Evolutionary conservation across 768 basidiomycete genomes (phyloP), one percentile per base, ranked within the genome.

Genomic region (Nidularia pulvinata): DNA sequence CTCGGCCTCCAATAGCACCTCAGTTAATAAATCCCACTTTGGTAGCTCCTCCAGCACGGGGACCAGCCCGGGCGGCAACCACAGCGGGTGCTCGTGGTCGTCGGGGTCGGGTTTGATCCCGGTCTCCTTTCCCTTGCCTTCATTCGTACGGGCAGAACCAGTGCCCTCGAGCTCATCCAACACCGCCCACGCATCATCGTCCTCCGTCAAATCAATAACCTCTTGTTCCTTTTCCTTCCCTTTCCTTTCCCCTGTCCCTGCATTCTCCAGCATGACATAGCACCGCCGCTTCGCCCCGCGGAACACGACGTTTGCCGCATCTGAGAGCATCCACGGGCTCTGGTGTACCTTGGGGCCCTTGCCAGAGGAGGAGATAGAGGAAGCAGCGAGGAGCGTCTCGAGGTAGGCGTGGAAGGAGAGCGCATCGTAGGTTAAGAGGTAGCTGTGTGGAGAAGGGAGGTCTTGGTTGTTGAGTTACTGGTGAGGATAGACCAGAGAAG

Each of bases 1-100:
- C 67, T 98, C 97, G 2, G 94, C 88, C 70, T 99, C 97, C 49
- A 92, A 79, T 45, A 99, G 68, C 0, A 95, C 81, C n/a, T 93
- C 91, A 0, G 86, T 80, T 9, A 99, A 71, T 6, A 95, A 66
- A 53, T 80, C 80, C 96, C 97, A 98, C 66, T 99, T 99, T 0
- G 96, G 95, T 43, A 91, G 79, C 63, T 98, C 97, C 69, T 99
- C 97, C 22, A 98, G 75, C 0, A 95, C 83, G 0, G 93, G 91
- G 45, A 93, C 85, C 68, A 95, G 85, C 1, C 85, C 87, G 7
- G 82, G 76, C 0, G 94, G 91, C 19, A 93, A 64, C 88, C 93
- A 91, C 22, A 67, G 63, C 3, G 80, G 78, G 33, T 78, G 70
- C 37, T 60, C 59, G 30, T 66, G 61, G 50, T 59, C 54, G 46